Evolutionary conservation across 371 early-diverging fungal species (phyloP).

Genomic region (Smittium mucronatum): DNA sequence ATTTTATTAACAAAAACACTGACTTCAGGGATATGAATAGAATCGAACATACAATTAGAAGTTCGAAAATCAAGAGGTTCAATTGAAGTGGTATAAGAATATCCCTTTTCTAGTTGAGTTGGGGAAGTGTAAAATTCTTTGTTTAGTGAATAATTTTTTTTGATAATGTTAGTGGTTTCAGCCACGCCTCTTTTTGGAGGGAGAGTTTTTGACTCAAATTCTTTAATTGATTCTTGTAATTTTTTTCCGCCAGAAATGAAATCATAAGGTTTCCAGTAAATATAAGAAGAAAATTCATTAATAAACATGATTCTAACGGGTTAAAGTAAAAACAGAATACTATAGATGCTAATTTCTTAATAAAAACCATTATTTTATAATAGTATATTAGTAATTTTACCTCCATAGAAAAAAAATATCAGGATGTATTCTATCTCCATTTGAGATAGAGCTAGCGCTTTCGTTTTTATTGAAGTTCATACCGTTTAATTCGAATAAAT

Average conservation of each 20-base stretch:
- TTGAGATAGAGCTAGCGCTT: not conserved
- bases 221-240: not conserved
- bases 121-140: not conserved
- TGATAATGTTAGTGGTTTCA: not conserved
- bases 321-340: not conserved
- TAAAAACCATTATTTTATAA: not conserved
- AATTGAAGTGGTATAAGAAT: not conserved
- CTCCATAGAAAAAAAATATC: not conserved
- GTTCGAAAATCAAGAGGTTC: not conserved
- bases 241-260: not conserved
- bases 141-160: not conserved
- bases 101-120: not conserved
- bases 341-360: no score
- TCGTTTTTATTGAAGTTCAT: no score
- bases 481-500: no score
- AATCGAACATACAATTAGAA: not conserved
- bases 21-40: not conserved
- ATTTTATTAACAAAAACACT: not conserved
- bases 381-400: not conserved
- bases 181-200: not conserved
- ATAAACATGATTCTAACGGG: not conserved
- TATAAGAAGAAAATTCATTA: not conserved
- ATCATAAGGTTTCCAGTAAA: not conserved
- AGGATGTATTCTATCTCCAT: not conserved
- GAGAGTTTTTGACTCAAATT: no score